Evolutionary conservation across 176 grass and related monocot species (phyloP).

Genomic region (Cenchrus americanus): DNA sequence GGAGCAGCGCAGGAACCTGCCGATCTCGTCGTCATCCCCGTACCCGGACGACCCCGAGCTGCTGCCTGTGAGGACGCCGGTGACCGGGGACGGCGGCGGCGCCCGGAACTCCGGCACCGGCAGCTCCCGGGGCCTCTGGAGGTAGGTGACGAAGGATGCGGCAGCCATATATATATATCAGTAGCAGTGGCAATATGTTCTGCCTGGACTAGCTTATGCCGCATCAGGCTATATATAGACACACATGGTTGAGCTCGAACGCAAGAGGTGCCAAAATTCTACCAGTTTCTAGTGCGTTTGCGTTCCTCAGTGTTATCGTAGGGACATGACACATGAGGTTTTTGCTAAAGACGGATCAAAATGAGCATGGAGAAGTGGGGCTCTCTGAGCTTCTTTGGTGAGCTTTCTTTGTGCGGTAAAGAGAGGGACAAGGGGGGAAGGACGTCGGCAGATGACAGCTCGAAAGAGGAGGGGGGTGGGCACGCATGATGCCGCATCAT

Average conservation of each 20-base stretch:
- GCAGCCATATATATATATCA: constrained; percentile 39
- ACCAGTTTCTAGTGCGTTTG: not conserved
- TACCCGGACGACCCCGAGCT: constrained; percentile 38
- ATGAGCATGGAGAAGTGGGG: not conserved
- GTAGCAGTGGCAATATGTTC: not conserved
- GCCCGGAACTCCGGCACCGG: constrained; percentile 62
- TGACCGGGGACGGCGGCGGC: constrained; percentile 75
- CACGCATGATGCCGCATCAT: constrained; percentile 53
- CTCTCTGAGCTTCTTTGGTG: constrained; percentile 18
- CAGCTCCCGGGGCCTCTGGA: constrained; percentile 40
- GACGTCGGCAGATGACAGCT: constrained; percentile 39
- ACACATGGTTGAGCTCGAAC: not conserved
- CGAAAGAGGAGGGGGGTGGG: constrained; percentile 39
- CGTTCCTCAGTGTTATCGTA: not conserved
- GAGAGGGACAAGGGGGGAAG: constrained; percentile 9
- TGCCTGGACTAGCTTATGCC: not conserved
- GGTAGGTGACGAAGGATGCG: constrained; percentile 37
- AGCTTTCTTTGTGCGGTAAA: constrained; percentile 29
- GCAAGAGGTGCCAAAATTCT: not conserved
- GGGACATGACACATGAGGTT: constrained; percentile 4
- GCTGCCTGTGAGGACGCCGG: constrained; percentile 37
- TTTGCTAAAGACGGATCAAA: not conserved
- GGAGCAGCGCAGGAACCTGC: constrained; percentile 55
- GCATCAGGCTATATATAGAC: not conserved
- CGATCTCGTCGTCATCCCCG: constrained; percentile 57